These are phyloP conservation scores for Moesziomyces antarcticus DNA, from an alignment of 1,284 basidiomycete species.

Conservation along the genomic window DNA sequence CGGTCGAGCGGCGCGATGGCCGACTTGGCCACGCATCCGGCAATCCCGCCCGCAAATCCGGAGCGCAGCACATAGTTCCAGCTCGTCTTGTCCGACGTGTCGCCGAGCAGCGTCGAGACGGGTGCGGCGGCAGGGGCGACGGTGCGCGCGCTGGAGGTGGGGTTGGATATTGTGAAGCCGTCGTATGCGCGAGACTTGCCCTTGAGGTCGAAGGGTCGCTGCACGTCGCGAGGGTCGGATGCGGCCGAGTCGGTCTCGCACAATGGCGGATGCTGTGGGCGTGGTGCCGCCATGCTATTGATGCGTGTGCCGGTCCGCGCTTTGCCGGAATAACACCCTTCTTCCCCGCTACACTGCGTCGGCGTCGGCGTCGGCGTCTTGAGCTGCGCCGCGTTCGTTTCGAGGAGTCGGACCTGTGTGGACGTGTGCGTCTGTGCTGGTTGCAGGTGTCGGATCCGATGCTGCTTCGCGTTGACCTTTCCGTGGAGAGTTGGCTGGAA, in stretches of 20 bases:
- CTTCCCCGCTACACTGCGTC: too few relatives aligned
- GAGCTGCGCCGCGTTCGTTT: too few relatives aligned
- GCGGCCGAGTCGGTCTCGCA: conserved; percentile 48
- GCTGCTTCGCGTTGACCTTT: too few relatives aligned
- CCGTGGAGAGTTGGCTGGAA: too few relatives aligned
- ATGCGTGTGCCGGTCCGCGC: neutral
- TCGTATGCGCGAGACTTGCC: conserved; percentile 36
- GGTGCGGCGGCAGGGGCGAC: neutral
- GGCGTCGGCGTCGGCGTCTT: too few relatives aligned
- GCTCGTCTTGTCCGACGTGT: conserved; percentile 72
- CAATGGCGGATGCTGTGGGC: conserved; percentile 44
- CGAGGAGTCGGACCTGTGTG: neutral
- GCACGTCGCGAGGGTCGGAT: conserved; percentile 25
- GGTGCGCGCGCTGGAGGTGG: neutral
- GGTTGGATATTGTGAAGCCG: conserved; percentile 20
- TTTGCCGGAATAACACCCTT: too few relatives aligned
- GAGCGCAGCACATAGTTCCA: conserved; percentile 82
- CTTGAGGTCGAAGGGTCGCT: conserved; percentile 18
- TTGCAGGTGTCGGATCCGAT: too few relatives aligned
- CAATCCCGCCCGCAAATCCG: conserved; percentile 88
- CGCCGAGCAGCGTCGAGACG: conserved; percentile 27
- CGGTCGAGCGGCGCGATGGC: conserved; percentile 95
- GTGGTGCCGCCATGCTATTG: conserved; percentile 21
- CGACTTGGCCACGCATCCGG: conserved; percentile 95
- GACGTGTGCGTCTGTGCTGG: too few relatives aligned